Conservation (phyloP, 371 early-diverging fungal species). For the Mucor sp. region DNA sequence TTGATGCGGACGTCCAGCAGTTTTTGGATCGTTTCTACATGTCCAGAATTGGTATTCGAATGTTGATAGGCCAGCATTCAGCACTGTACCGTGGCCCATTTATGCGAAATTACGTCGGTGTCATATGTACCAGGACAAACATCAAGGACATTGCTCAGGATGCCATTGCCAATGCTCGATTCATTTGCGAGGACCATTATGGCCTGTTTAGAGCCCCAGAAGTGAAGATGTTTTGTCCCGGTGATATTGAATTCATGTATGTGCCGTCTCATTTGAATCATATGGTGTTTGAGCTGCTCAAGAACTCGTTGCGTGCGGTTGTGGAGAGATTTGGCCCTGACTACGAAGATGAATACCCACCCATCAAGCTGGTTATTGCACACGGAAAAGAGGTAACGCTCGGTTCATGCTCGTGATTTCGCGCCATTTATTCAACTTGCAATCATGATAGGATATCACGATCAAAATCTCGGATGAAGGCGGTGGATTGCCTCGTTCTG, state of each 20-base stretch:
- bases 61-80: slow-evolving; percentile 88
- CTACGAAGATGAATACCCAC: slow-evolving; percentile 84
- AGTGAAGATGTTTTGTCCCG: slow-evolving; percentile 80
- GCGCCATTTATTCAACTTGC: neutral
- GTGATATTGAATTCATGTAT: slow-evolving; percentile 94
- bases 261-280: slow-evolving; percentile 96
- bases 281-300: slow-evolving; percentile 97
- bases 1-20: slow-evolving; percentile 85
- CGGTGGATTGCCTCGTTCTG: slow-evolving; percentile 94
- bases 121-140: slow-evolving; percentile 92
- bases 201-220: slow-evolving; percentile 86
- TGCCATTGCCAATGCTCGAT: slow-evolving; percentile 94
- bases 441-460: slow-evolving; percentile 79
- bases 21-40: slow-evolving; percentile 97
- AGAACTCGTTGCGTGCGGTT: slow-evolving; percentile 95
- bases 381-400: slow-evolving; percentile 81
- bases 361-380: slow-evolving; percentile 92
- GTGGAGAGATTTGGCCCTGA: slow-evolving; percentile 92
- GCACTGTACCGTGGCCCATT: slow-evolving; percentile 70
- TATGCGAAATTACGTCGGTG: slow-evolving; percentile 86
- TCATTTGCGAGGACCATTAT: slow-evolving; percentile 93
- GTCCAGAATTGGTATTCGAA: slow-evolving; percentile 96
- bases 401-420: neutral
- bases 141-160: slow-evolving; percentile 81
- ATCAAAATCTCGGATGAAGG: slow-evolving; percentile 98